A percentile compares a stretch with the other conserved stretches of the same genome.
These are phyloP conservation scores for Mucor velutinosus DNA, from an alignment of 371 early-diverging fungal species.

Conservation along the genomic window DNA sequence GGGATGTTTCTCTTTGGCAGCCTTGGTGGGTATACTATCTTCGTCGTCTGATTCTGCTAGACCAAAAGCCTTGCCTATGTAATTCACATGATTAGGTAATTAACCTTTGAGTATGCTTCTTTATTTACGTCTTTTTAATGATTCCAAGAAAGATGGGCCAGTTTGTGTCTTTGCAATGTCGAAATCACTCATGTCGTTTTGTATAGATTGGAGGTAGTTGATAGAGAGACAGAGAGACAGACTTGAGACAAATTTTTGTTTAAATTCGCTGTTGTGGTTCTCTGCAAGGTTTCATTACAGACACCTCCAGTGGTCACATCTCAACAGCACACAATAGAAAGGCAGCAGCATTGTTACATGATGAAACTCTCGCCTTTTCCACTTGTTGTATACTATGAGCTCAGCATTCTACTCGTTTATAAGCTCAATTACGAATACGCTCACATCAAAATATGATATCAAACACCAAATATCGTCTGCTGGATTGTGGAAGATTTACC, in stretches of 20 bases:
- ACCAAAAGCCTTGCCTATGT: slow-evolving; percentile 27
- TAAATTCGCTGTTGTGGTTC: not conserved
- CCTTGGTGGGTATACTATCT: not conserved
- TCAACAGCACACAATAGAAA: not conserved
- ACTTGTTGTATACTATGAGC: slow-evolving; percentile 29
- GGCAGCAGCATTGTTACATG: not conserved
- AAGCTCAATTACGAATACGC: slow-evolving; percentile 49
- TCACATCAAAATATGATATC: slow-evolving; percentile 53
- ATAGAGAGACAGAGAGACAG: not conserved
- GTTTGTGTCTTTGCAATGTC: slow-evolving; percentile 30
- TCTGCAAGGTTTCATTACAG: not conserved
- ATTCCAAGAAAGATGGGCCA: slow-evolving; percentile 17
- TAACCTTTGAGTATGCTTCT: not conserved
- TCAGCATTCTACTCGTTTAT: slow-evolving; percentile 55
- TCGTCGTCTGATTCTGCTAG: slow-evolving; percentile 20
- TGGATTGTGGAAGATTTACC: slow-evolving; percentile 70
- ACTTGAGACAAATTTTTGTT: not conserved
- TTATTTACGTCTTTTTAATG: slow-evolving; percentile 28
- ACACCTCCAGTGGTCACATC: not conserved
- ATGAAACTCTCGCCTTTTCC: not conserved
- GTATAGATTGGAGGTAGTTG: not conserved
- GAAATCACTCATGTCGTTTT: slow-evolving; percentile 31
- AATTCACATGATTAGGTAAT: not conserved
- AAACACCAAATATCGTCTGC: slow-evolving; percentile 59
- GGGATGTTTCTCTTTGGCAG: not conserved